Conservation (phyloP, 768 basidiomycete species). For the Pleurotus cornucopiae region DNA sequence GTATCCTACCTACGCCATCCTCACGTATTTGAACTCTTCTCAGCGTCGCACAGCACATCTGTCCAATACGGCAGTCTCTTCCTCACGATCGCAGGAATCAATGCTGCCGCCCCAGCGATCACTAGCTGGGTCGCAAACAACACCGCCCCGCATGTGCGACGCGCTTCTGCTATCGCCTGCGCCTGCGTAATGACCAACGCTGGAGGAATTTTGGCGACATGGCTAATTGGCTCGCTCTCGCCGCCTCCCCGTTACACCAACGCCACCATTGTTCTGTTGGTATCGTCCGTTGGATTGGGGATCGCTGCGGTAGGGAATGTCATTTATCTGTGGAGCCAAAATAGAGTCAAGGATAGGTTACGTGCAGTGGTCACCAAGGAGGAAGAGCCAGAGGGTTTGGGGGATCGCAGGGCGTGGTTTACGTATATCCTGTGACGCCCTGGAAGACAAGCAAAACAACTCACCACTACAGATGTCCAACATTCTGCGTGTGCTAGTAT, state of each 20-base stretch:
- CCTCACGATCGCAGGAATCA: conserved; percentile 29
- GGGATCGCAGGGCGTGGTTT: conserved; percentile 55
- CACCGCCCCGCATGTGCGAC: conserved; percentile 30
- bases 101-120: conserved; percentile 29
- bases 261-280: not conserved
- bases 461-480: too few species aligned
- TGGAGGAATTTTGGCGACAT: conserved; percentile 38
- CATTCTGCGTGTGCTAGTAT: too few species aligned
- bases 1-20: not conserved
- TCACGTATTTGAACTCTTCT: conserved; percentile 6
- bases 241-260: conserved; percentile 26
- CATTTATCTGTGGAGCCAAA: conserved; percentile 36
- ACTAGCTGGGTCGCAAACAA: conserved; percentile 40
- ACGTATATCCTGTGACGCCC: not conserved
- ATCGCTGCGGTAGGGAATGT: conserved; percentile 33
- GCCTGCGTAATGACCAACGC: conserved; percentile 29
- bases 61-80: conserved; percentile 34
- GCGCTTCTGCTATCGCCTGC: conserved; percentile 36
- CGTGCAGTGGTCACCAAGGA: conserved; percentile 24
- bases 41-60: conserved; percentile 14
- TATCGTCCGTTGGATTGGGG: conserved; percentile 34
- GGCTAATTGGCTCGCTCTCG: conserved; percentile 34
- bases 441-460: not conserved
- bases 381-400: conserved; percentile 37
- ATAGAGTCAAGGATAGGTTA: conserved; percentile 38